Base-by-base conservation (phyloP, 306 rosid genomes). In the Senna tora region DNA sequence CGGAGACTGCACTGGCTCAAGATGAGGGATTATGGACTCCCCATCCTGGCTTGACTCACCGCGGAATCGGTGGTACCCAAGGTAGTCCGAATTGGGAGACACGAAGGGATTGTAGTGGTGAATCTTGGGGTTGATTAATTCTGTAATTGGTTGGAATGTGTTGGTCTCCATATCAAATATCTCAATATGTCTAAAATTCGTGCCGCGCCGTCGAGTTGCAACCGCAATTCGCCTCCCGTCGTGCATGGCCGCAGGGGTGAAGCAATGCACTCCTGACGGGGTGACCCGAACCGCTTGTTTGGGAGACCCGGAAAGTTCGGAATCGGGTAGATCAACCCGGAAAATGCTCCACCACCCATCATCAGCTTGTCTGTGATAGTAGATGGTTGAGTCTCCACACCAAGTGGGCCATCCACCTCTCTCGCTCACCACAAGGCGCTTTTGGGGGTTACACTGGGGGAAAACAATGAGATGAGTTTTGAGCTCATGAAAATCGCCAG, bases 361-460 rank as follows among this genome's bases (percentile, higher is more conserved):
- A 0, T 88, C 87, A 1, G 87, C 89, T 47, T 56, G 65, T 28
- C 85, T 79, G 47, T 93, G 98, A 28, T 89, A 93, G 77, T 81
- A 93, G n/a, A 93, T 13, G 0, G 77, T 80, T 0, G 86, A 67
- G 51, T 90, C 96, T 4, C 83, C 83, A 8, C 75, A 89, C 97
- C 97, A 93, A 4, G 98, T 81, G 15, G 98, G 98, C 97, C 98
- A 93, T 9, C 98, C 96, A 1, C 98, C 98, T 49, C 61, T 80
- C 17, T 81, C 72, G 33, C 85, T 72, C 70, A 87, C 72, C 3
- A 69, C 60, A 0, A 80, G 21, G 0, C 95, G 87, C 19, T 62
- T 46, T 13, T 7, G 59, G 3, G 88, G 89, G 2, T 75, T 46
- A 0, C 86, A 79, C 0, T 67, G 81, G 6, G 65, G 49, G 55